Evolutionary conservation across 2,329 filamentous ascomycete species (phyloP), one percentile per base, ranked within the genome.

Genomic region (Alternaria sp.): DNA sequence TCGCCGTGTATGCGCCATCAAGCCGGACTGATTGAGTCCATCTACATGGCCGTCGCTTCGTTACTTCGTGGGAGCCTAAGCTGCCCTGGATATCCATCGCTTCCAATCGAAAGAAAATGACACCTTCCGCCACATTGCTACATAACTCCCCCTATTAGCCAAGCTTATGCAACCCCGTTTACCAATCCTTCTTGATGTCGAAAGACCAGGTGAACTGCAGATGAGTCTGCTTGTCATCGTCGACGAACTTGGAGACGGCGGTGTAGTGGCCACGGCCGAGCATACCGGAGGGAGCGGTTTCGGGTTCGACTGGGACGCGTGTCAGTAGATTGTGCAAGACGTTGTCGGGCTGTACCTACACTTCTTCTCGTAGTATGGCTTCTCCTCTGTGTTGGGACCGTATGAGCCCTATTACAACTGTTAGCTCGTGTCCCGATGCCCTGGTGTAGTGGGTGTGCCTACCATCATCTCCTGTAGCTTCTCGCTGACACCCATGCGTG

Each of bases 401-500:
- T 94, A 99, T 73, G 92, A 96, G 70, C 94, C 93, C 92, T 95
- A 69, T 65, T 18, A 44, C 42, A 3, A n/a, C 32, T 12, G 54
- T 71, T 49, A 71, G 65, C 44, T 18, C 18, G n/a, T 56, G 24
- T 22, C 30, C 42, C n/a, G 16, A 53, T 14, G 22, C 7, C 5
- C 30, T 16, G 54, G 7, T 42, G n/a, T 28, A 24, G 12, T 3
- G 38, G 22, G 14, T 32, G 51, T 28, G 34, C 90, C 75, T 81
- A 95, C 93, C 86, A 99, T 91, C 95, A 99, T 99, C 84, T 98
- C 94, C 72, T 96, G 91, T 75, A 95, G 91, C 87, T 97, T 99
- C 84, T 91, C 92, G 63, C 88, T 88, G 78, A 98, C 86, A 55
- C 92, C 91, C 85, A 93, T 93, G 72, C 94, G 87, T 86, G 95